Evolutionary conservation across 2,329 filamentous ascomycete genomes (phyloP), one percentile per base, ranked within the genome.

Genomic region (Immersiporthe knoxdaviesiana): DNA sequence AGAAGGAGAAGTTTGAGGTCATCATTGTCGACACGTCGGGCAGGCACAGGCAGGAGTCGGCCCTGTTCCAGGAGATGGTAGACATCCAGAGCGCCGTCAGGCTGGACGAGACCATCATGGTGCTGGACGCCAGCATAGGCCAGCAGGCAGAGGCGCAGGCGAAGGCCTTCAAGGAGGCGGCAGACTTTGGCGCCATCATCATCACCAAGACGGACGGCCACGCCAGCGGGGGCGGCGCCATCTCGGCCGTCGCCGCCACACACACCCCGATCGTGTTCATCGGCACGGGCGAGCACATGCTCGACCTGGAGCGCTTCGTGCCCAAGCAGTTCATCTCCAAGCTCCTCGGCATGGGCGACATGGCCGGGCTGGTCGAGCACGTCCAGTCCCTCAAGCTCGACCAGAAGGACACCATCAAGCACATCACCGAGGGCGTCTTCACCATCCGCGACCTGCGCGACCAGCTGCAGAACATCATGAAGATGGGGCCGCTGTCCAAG

Each of bases 201-300:
- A 97, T 99, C 77, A 99, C 96, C 65, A 99, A 99, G 84, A 98
- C 95, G 0, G 96, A 99, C 78, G 96, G 96, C 73, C 93, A 97
- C 74, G 96, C 96, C 1, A 92, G 93, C 61, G 96, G 96, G 75
- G 96, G 96, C 84, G 96, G 96, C 82, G 96, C 96, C 71, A 99
- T 99, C 68, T 98, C 95, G 3, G 96, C 96, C 12, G 96, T 99
- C 68, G 96, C 96, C 0, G 96, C 96, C 2, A 99, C 96, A 41
- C 91, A 95, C 75, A 98, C 96, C 0, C 96, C 96, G 2, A 99
- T 99, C 74, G 94, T 98, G 14, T 99, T 97, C 80, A 93, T 99
- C 72, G 96, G 96, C 79, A 99, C 96, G 0, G 96, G 96, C 77
- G 96, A 99, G 79, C 96, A 99, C 80, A 93, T 97, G 90, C 85